Percentiles rank a stretch among this genome's conserved stretches.
These are phyloP conservation scores for Comarum palustre DNA, from an alignment of 306 rosid species.

Conservation along the genomic window DNA sequence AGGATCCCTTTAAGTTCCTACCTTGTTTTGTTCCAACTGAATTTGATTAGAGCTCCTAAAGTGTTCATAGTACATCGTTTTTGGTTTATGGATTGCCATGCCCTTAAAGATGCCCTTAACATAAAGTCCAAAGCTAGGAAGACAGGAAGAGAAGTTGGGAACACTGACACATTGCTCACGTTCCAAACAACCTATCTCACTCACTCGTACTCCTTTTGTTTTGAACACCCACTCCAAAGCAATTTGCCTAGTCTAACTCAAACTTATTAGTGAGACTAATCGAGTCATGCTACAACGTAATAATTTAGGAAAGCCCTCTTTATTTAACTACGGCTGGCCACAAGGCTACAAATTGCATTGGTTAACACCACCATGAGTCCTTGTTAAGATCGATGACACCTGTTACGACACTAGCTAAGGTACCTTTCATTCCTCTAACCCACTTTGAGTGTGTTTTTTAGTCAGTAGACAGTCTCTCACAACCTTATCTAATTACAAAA, in stretches of 20 bases:
- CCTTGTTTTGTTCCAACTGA: neutral
- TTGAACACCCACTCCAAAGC: neutral
- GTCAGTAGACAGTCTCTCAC: neutral
- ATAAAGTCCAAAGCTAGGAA: neutral
- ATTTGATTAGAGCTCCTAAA: neutral
- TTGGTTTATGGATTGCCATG: neutral
- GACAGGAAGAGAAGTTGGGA: neutral
- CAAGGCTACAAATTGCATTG: neutral
- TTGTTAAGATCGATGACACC: slow-evolving; percentile 13
- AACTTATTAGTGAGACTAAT: neutral
- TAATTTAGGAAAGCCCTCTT: neutral
- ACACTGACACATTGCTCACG: neutral
- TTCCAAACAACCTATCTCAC: neutral
- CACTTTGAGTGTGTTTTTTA: neutral
- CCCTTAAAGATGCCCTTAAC: neutral
- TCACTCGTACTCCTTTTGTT: neutral
- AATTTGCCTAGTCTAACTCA: slow-evolving; percentile 1
- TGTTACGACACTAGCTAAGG: slow-evolving; percentile 14
- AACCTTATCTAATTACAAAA: slow-evolving; percentile 18
- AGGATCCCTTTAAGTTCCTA: too few relatives aligned
- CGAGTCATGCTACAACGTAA: neutral
- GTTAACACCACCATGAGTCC: slow-evolving; percentile 11
- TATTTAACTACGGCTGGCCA: slow-evolving; percentile 2
- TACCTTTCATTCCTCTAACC: slow-evolving; percentile 15
- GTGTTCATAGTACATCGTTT: neutral